Percentiles rank a stretch among this genome's conserved stretches.
These are phyloP conservation scores for Cercospora brassicicola DNA, from an alignment of 2,329 filamentous ascomycete species.

Conservation along the genomic window DNA sequence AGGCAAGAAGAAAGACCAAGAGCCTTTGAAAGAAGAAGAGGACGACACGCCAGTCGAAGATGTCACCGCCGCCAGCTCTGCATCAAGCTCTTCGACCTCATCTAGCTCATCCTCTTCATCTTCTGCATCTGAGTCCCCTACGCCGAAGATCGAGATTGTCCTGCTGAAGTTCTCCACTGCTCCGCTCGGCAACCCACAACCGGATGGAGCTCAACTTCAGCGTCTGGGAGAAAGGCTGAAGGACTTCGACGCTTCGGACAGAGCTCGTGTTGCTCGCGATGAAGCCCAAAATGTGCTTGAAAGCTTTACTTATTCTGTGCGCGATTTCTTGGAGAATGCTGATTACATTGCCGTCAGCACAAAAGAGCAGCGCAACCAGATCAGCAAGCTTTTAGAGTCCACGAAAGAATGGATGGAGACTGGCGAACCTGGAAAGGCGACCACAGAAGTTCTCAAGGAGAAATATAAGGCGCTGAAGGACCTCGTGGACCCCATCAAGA, in stretches of 20 bases:
- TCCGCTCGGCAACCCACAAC: slow-evolving; percentile 53
- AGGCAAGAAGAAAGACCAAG: slow-evolving; percentile 85
- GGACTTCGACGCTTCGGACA: slow-evolving; percentile 84
- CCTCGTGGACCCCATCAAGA: slow-evolving; percentile 74
- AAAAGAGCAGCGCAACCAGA: slow-evolving; percentile 62
- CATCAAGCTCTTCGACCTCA: slow-evolving; percentile 38
- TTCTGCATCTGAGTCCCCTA: slow-evolving; percentile 47
- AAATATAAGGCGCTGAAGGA: slow-evolving; percentile 75
- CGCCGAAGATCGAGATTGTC: slow-evolving; percentile 53
- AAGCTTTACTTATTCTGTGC: slow-evolving; percentile 82
- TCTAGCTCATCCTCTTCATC: slow-evolving; percentile 44
- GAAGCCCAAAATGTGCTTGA: slow-evolving; percentile 93
- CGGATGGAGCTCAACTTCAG: slow-evolving; percentile 60
- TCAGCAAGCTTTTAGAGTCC: slow-evolving; percentile 67
- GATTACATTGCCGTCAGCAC: slow-evolving; percentile 72
- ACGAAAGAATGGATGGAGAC: slow-evolving; percentile 84
- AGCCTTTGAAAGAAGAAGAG: slow-evolving; percentile 59
- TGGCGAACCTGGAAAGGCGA: slow-evolving; percentile 70
- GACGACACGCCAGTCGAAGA: slow-evolving; percentile 52
- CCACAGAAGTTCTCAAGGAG: slow-evolving; percentile 70
- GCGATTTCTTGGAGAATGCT: slow-evolving; percentile 77
- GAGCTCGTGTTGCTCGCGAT: slow-evolving; percentile 71
- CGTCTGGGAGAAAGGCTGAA: slow-evolving; percentile 67
- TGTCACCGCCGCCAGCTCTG: slow-evolving; percentile 34
- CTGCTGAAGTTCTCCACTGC: slow-evolving; percentile 50